Base-by-base conservation (phyloP, 371 early-diverging fungal species). In the Rhizopus stolonifer region DNA sequence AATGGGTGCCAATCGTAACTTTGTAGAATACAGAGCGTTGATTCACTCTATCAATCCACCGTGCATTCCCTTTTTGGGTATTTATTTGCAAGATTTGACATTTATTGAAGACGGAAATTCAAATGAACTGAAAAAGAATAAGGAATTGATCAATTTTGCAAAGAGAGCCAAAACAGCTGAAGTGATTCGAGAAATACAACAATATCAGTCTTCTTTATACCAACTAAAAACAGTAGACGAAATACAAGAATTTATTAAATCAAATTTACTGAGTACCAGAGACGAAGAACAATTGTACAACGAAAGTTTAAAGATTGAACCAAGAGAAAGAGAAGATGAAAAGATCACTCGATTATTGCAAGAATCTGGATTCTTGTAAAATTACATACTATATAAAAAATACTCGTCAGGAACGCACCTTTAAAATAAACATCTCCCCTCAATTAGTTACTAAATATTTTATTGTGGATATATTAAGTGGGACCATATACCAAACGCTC, bases 41-140 rank as follows among this genome's bases (percentile, higher is more conserved):
- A 80, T 97, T 38, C 92, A 92, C 61, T 83, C 86, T 2, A 83
- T 88, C 40, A 90, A 90, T 60, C 96, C 95, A 29, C 96, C 96
- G 0, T 94, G 94, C 61, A 89, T 97, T 5, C 98, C 98, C 0
- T 95, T 93, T 67, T 77, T 97, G 26, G 94, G 91, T n/a, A 81
- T 88, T 38, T 93, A 91, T 61, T 71, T 96, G 15, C 93, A 92
- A 52, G 97, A 98, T 61, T 65, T 98, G 45, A 94, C 95, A 2
- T 94, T 95, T 70, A 88, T 96, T 38, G 94, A 96, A 57, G 95
- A 95, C 50, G 96, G 96, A 19, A 95, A 94, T 70, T 61, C 86
- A n/a, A 74, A 86, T 48, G 64, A 61, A 34, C 53, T 86, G 5
- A 82, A 81, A 40, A 78, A 72, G 2, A 61, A 75, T 0, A 79